phyloP scores from a whole-genome alignment of 1,284 basidiomycete species.

The Rugosomyces carneus region DNA sequence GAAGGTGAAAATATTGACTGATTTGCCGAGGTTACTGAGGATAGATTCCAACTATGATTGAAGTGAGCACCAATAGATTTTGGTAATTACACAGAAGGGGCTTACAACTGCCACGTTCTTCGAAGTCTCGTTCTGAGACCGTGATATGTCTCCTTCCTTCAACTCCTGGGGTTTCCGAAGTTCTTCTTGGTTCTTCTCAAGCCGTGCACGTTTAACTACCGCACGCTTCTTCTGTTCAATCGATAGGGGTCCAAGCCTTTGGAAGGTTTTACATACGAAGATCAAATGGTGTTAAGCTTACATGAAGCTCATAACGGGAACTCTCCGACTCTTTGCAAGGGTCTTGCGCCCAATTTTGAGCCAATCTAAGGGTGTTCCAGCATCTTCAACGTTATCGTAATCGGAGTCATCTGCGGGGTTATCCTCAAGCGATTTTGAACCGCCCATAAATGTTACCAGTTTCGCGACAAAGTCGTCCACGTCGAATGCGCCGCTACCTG shows the following conservation, averaged over 20 bases:
- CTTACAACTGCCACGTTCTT: constrained; percentile 67
- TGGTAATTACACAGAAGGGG: neutral
- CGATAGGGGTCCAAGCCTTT: constrained; percentile 72
- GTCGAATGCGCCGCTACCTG: constrained; percentile 77
- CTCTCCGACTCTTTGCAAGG: constrained; percentile 66
- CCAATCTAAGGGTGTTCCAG: constrained; percentile 55
- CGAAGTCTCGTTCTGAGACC: constrained; percentile 77
- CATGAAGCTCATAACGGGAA: constrained; percentile 78
- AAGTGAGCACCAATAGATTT: neutral
- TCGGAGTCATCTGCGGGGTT: constrained; percentile 40
- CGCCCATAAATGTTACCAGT: constrained; percentile 68
- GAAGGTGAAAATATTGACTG: constrained; percentile 77
- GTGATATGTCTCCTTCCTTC: constrained; percentile 68
- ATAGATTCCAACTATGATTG: constrained; percentile 46
- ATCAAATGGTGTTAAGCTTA: constrained; percentile 30
- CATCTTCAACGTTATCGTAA: constrained; percentile 38
- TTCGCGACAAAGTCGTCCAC: constrained; percentile 76
- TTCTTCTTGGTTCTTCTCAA: constrained; percentile 69
- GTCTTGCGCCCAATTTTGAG: constrained; percentile 68
- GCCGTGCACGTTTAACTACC: constrained; percentile 52
- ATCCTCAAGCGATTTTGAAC: constrained; percentile 42
- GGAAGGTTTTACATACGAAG: constrained; percentile 6
- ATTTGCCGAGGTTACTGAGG: constrained; percentile 38
- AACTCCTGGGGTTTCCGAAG: constrained; percentile 68
- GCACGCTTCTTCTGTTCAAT: constrained; percentile 71